phyloP scores from a whole-genome alignment of 129 eudicot species.

The Calendula officinalis region DNA sequence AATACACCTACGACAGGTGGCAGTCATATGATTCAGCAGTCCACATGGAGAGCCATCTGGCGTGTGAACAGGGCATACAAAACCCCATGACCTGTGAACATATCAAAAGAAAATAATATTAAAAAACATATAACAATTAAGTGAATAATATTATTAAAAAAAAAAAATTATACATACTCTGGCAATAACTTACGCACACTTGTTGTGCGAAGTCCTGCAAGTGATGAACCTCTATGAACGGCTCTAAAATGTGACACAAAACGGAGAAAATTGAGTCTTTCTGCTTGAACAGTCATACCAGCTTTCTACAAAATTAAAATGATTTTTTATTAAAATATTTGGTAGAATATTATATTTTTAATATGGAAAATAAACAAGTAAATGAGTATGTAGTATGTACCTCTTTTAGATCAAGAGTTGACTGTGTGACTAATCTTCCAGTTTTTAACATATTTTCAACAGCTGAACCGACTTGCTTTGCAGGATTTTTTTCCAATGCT shows the following conservation, averaged over 20 bases:
- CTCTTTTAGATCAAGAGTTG: constrained; percentile 81
- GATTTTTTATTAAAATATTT: background rate
- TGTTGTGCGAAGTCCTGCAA: constrained; percentile 94
- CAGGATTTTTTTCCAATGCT: constrained; percentile 52
- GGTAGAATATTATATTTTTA: too few species aligned
- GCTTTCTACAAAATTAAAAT: constrained; percentile 54
- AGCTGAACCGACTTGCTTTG: constrained; percentile 61
- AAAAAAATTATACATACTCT: constrained; percentile 59
- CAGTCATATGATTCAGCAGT: constrained; percentile 77
- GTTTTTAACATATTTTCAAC: constrained; percentile 88
- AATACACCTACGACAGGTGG: constrained; percentile 77
- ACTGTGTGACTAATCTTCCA: constrained; percentile 60
- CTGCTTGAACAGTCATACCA: constrained; percentile 86
- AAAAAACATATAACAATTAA: background rate
- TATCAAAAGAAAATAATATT: background rate
- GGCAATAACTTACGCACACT: constrained; percentile 95
- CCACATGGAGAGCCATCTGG: constrained; percentile 99
- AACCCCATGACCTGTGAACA: constrained; percentile 86
- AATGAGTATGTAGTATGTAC: constrained; percentile 31
- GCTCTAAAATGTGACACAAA: constrained; percentile 92
- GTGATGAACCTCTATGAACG: constrained; percentile 90
- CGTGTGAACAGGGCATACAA: constrained; percentile 98
- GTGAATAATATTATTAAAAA: background rate
- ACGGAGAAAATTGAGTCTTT: constrained; percentile 81
- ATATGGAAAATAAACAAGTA: background rate